phyloP scores from a whole-genome alignment of 2,329 filamentous ascomycete species.

The Colletotrichum eremochloae region DNA sequence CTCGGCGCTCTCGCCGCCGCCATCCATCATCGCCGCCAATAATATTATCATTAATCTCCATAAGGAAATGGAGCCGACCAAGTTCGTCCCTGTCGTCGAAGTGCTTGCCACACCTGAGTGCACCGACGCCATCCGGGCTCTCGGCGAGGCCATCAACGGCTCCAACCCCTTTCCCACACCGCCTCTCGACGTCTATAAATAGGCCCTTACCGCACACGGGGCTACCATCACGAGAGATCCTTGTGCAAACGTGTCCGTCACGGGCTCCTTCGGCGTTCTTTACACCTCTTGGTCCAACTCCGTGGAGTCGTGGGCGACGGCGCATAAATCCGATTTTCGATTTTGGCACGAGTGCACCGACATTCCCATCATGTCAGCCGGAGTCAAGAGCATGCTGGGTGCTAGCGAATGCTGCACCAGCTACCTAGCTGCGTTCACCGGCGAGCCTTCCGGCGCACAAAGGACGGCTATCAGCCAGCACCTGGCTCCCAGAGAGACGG shows the following conservation, averaged over 20 bases:
- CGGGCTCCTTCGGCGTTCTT: background rate
- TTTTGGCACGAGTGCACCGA: constrained; percentile 17
- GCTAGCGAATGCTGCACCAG: background rate
- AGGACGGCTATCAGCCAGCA: background rate
- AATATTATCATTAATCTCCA: constrained; percentile 1
- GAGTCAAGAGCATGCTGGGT: constrained; percentile 1
- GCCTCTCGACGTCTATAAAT: background rate
- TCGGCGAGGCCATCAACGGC: constrained; percentile 16
- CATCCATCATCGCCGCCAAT: background rate
- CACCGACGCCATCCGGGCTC: background rate
- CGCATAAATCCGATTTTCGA: constrained; percentile 3
- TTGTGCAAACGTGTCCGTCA: background rate
- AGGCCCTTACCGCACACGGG: background rate
- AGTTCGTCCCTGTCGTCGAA: constrained; percentile 6
- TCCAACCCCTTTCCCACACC: constrained; percentile 12
- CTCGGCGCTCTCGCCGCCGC: constrained; percentile 16
- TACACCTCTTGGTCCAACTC: constrained; percentile 7
- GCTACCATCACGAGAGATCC: background rate
- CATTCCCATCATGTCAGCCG: constrained; percentile 8
- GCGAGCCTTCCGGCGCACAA: background rate
- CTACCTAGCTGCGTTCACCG: constrained; percentile 1
- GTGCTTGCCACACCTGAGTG: constrained; percentile 10
- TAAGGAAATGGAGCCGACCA: constrained; percentile 21
- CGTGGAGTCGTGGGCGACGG: background rate
- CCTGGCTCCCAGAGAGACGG: background rate